Evolutionary conservation across 352 stramenopile genomes (phyloP).

Genomic region (Pythium periplocum): DNA sequence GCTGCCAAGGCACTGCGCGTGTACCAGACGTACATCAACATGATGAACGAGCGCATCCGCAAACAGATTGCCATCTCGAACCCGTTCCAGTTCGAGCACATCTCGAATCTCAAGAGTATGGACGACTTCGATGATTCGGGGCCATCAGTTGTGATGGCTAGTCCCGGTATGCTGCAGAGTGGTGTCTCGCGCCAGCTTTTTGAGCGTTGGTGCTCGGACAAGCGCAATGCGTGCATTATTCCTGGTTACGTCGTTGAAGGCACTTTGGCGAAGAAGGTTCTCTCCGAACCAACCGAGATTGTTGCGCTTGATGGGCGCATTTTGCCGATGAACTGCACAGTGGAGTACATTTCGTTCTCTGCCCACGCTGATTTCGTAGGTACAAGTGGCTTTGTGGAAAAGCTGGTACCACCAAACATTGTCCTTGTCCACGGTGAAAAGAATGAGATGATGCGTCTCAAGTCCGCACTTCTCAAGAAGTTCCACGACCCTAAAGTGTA

Average conservation of each 20-base stretch:
- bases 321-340: conserved; percentile 92
- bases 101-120: conserved; percentile 96
- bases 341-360: conserved; percentile 98
- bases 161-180: conserved; percentile 98
- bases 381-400: conserved; percentile 95
- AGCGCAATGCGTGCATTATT: conserved; percentile 98
- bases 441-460: conserved; percentile 97
- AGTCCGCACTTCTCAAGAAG: conserved; percentile 89
- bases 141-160: conserved; percentile 98
- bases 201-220: conserved; percentile 96
- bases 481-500: conserved; percentile 86
- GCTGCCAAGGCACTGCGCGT: conserved; percentile 94
- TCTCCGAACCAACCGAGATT: conserved; percentile 94
- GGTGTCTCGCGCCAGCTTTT: conserved; percentile 97
- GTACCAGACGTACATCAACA: conserved; percentile 99
- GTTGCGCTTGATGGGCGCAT: conserved; percentile 91
- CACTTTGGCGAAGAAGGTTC: conserved; percentile 97
- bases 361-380: conserved; percentile 97
- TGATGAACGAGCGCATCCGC: conserved; percentile 99
- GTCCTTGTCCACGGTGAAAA: conserved; percentile 97
- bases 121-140: conserved; percentile 97
- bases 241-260: conserved; percentile 98
- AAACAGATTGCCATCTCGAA: conserved; percentile 98
- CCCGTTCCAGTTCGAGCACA: conserved; percentile 96
- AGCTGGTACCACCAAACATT: conserved; percentile 90